Evolutionary conservation across 208 protist species (phyloP).

Genomic region (Leishmania martiniquensis): DNA sequence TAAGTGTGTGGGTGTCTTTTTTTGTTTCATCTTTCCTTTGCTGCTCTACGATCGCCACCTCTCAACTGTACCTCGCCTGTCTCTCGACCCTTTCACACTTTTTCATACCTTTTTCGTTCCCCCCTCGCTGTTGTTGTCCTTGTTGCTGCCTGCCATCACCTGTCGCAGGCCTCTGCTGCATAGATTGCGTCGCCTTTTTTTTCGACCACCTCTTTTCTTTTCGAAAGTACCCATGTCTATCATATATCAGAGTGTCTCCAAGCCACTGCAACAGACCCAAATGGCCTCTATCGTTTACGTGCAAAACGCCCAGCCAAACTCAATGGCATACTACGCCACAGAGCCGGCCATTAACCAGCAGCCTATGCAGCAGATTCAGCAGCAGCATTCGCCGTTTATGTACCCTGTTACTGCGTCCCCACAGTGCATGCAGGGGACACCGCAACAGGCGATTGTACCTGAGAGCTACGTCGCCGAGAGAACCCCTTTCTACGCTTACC

Average conservation of each 20-base stretch:
- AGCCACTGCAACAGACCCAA: slow-evolving; percentile 4
- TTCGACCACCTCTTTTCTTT: slow-evolving; percentile 11
- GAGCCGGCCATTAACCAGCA: not conserved
- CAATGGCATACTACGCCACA: slow-evolving; percentile 16
- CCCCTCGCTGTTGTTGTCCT: not conserved
- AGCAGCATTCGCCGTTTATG: slow-evolving; percentile 13
- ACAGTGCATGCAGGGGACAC: slow-evolving; percentile 2
- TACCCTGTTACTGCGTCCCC: not conserved
- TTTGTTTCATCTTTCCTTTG: too few relatives aligned
- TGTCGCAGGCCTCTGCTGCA: not conserved
- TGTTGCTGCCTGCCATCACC: not conserved
- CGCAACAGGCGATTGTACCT: slow-evolving; percentile 4
- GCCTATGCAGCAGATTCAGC: slow-evolving; percentile 2
- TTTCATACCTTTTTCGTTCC: not conserved
- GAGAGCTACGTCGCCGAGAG: not conserved
- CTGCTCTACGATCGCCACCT: too few relatives aligned
- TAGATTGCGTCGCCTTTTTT: slow-evolving; percentile 3
- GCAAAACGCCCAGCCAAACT: slow-evolving; percentile 1
- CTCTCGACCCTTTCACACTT: not conserved
- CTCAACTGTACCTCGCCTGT: slow-evolving; percentile 17
- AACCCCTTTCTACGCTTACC: slow-evolving; percentile 16
- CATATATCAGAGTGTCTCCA: slow-evolving; percentile 2
- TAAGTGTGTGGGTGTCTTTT: too few relatives aligned
- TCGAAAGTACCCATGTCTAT: not conserved
- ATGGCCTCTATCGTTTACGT: slow-evolving; percentile 31